These are phyloP conservation scores for Phytophthora europaea DNA, from an alignment of 352 stramenopile species.

Conservation along the genomic window DNA sequence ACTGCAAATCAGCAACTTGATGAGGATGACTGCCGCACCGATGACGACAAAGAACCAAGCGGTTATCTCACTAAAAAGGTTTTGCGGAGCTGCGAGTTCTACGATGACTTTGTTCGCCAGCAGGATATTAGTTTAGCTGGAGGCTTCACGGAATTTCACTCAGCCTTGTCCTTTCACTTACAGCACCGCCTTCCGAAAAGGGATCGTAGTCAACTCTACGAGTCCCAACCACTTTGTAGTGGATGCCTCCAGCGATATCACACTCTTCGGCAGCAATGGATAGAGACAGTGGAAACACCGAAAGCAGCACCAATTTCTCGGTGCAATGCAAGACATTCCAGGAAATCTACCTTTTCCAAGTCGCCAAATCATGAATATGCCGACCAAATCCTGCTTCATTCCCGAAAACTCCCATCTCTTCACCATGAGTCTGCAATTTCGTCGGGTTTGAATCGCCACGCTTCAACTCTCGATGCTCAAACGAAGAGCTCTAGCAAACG, in stretches of 20 bases:
- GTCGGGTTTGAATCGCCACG: not conserved
- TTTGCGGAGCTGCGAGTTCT: slow-evolving; percentile 75
- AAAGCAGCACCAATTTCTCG: not conserved
- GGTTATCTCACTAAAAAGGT: slow-evolving; percentile 76
- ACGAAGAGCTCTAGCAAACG: not conserved
- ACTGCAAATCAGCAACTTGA: slow-evolving; percentile 17
- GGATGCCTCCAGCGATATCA: slow-evolving; percentile 61
- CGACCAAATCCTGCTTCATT: slow-evolving; percentile 11
- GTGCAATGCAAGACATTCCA: not conserved
- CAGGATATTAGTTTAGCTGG: slow-evolving; percentile 57
- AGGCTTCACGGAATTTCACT: slow-evolving; percentile 49
- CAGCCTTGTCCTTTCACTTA: slow-evolving; percentile 62
- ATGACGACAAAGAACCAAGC: slow-evolving; percentile 37
- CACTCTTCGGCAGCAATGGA: slow-evolving; percentile 51
- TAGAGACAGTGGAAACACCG: slow-evolving; percentile 19
- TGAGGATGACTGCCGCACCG: not conserved
- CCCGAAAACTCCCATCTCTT: slow-evolving; percentile 33
- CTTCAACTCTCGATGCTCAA: not conserved
- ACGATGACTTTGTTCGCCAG: slow-evolving; percentile 50
- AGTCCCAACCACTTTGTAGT: slow-evolving; percentile 61
- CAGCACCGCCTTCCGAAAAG: slow-evolving; percentile 64
- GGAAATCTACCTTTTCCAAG: not conserved
- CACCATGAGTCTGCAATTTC: not conserved
- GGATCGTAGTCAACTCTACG: slow-evolving; percentile 65
- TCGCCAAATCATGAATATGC: slow-evolving; percentile 5